Base-by-base conservation (phyloP, 2,329 filamentous ascomycete species). In the Zarea fungicola region DNA sequence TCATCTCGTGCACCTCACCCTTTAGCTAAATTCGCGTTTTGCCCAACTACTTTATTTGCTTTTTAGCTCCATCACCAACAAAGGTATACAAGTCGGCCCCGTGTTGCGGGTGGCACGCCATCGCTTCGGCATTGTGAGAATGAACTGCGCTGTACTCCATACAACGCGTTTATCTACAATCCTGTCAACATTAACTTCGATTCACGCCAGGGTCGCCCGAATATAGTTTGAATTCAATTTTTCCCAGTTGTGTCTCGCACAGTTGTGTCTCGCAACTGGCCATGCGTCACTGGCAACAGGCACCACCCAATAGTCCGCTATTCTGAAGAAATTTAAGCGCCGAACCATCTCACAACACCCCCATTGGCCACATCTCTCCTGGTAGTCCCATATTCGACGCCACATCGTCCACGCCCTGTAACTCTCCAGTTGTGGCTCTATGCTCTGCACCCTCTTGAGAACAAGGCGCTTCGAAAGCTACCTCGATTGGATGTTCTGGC, bases 321-420 rank as follows among this genome's bases (percentile, higher is more conserved):
- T 42, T n/a, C 14, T 18, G 13, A n/a, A 29, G 29, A 49, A 42
- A 48, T 36, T 42, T 49, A 49, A 49, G 46, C 46, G 46, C 46
- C 46, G 22, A 35, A 32, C 46, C 42, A 5, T n/a, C 46, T 42
- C 46, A 37, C 31, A 32, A 31, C 46, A 37, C 8, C 29, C 31
- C 42, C 46, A 49, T 49, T 49, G 46, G 46, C 22, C 46, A 37
- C 46, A 31, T 31, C 22, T 25, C 6, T 49, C 39, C 46, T 36
- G 22, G 26, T 19, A n/a, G 36, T 19, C 26, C 39, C 39, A 42
- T 31, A 23, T 39, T 42, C 8, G 31, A 31, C 34, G 39, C 46
- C 46, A 36, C 46, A 49, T 49, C 39, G 32, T 32, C 46, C 18
- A 34, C 8, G 9, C 19, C 16, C 23, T 9, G 8, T n/a, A 28